Conservation (phyloP, 108 stramenopile species). For the Pseudonitzschia delicatissima region DNA sequence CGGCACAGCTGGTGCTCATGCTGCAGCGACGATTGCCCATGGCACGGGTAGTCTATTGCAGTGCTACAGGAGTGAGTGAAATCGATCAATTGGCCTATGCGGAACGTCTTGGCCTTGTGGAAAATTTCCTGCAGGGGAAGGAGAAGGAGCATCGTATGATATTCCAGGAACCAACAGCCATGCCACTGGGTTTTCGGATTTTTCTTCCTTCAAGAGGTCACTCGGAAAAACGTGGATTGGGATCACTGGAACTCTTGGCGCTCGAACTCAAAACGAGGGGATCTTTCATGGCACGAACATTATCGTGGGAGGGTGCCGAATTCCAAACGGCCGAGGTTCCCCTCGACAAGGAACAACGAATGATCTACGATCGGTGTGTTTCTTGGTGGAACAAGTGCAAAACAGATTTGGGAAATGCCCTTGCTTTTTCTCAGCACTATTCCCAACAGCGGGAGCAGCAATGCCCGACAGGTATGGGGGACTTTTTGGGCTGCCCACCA, state of each 20-base stretch:
- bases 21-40: conserved; percentile 71
- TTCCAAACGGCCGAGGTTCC: conserved; percentile 58
- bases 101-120: conserved; percentile 50
- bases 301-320: conserved; percentile 76
- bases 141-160: not conserved
- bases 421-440: conserved; percentile 16
- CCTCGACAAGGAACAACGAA: conserved; percentile 37
- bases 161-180: conserved; percentile 39
- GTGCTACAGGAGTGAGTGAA: conserved; percentile 82
- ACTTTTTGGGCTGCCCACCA: conserved; percentile 77
- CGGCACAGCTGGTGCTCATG: conserved; percentile 57
- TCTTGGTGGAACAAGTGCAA: conserved; percentile 54
- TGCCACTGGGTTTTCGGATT: too few relatives aligned
- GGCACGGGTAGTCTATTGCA: conserved; percentile 75
- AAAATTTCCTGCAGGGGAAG: too few relatives aligned
- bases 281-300: conserved; percentile 65
- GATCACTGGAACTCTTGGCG: conserved; percentile 81
- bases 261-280: conserved; percentile 80
- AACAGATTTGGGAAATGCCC: conserved; percentile 35
- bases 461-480: conserved; percentile 30
- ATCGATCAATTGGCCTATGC: conserved; percentile 78
- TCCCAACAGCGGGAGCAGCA: conserved; percentile 13
- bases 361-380: conserved; percentile 56
- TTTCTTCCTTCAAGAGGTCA: too few relatives aligned
- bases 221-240: conserved; percentile 69